These are phyloP conservation scores for Penicillium robsamsonii DNA, from an alignment of 495 filamentous ascomycete species.

Conservation along the genomic window DNA sequence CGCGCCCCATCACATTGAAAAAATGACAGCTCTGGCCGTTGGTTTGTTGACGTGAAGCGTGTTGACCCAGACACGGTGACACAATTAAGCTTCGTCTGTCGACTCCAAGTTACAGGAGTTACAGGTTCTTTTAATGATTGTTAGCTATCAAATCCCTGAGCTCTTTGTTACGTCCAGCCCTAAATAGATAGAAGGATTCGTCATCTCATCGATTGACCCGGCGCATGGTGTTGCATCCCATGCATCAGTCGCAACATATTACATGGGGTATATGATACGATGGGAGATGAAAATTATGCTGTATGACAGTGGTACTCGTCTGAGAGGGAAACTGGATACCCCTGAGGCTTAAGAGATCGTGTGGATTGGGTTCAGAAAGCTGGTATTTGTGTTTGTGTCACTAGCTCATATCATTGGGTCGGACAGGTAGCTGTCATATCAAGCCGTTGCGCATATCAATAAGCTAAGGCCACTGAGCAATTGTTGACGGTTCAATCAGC, in stretches of 20 bases:
- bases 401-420: constrained; percentile 14
- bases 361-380: constrained; percentile 8
- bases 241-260: neutral
- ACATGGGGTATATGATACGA: neutral
- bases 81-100: constrained; percentile 4
- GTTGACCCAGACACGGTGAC: constrained; percentile 4
- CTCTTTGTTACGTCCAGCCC: neutral
- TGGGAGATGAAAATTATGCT: neutral
- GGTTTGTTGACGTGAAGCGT: constrained; percentile 6
- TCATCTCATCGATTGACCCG: neutral
- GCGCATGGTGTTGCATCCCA: neutral
- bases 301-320: constrained; percentile 5
- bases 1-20: constrained; percentile 7
- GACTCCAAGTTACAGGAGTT: neutral
- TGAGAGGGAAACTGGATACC: neutral
- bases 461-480: neutral
- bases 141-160: neutral
- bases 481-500: neutral
- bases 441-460: neutral
- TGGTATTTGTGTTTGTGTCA: constrained; percentile 6
- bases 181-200: neutral
- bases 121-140: neutral
- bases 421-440: constrained; percentile 12
- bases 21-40: constrained; percentile 1
- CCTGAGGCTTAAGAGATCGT: neutral